Evolutionary conservation across 768 basidiomycete species (phyloP), one percentile per base, ranked within the genome.

Genomic region (Auricularia heimuer): DNA sequence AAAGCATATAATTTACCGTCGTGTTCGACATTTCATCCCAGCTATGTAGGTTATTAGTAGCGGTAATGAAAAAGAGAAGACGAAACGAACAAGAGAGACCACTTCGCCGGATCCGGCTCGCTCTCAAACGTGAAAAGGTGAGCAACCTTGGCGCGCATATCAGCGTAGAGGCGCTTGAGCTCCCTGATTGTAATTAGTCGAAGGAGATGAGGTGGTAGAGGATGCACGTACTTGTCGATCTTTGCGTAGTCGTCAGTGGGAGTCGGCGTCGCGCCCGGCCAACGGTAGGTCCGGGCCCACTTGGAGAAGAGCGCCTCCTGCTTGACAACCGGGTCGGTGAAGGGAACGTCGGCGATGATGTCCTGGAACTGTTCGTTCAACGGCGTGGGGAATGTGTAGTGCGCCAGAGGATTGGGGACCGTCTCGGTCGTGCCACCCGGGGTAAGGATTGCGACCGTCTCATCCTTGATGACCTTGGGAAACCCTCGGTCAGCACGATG

Each of bases 11-110:
- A 29, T 29, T 42, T 42, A 68, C 65, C 4, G 36, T 63, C 4
- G 66, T 65, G 65, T 73, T 73, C 21, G 73, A 74, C 42, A 73
- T 74, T 12, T 71, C 69, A 18, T 74, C 72, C 60, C 73, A 73
- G 33, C 73, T 73, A 21, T 56, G 16, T 21, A n/a, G 16, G 14
- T 56, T 65, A 51, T 18, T 14, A 16, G 54, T 70, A 4, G 74
- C 54, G 2, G 73, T 71, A 18, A 70, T 61, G 16, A 35, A 21
- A 11, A 66, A 65, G 14, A 71, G 68, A 63, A 56, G 64, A 11
- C 67, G 68, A 33, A 67, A 14, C 73, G 2, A 69, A 73, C 72
- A 73, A 74, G 63, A 74, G 73, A 73, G 73, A 73, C 62, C 70
- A 73, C 45, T 71, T 74, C 51, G 14, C n/a, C 3, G 34, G 16